A percentile compares a stretch with the other conserved stretches of the same genome.
Conservation (phyloP, 306 rosid species). For the Canavalia gladiata region DNA sequence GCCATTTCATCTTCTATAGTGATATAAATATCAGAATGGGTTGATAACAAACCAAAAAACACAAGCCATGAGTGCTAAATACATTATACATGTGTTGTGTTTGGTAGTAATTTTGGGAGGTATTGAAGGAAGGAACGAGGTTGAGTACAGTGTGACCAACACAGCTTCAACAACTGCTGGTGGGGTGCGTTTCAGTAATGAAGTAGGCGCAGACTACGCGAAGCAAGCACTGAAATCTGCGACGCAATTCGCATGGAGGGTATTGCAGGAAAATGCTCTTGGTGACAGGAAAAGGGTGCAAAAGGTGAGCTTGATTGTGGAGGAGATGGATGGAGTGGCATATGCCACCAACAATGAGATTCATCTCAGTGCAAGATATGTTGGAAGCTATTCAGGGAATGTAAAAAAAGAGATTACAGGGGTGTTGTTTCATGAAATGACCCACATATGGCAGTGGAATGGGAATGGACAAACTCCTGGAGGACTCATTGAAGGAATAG, state of each 20-base stretch:
- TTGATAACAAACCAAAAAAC: no score
- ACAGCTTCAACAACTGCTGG: no score
- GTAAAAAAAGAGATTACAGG: conserved; percentile 56
- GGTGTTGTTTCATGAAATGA: conserved; percentile 58
- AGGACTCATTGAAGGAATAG: conserved; percentile 63
- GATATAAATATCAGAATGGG: no score
- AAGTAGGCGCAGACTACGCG: background rate
- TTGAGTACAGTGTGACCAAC: no score
- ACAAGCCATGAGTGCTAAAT: no score
- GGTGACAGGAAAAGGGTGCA: conserved; percentile 36
- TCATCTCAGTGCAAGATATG: conserved; percentile 50
- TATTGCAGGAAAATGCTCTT: conserved; percentile 25
- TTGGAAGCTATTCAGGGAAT: conserved; percentile 52
- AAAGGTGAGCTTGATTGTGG: conserved; percentile 33
- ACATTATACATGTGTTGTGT: no score
- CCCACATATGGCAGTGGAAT: conserved; percentile 73
- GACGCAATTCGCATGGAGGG: conserved; percentile 42
- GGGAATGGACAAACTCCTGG: conserved; percentile 52
- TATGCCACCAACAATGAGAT: conserved; percentile 52
- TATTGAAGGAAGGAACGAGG: no score
- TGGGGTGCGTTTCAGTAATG: no score
- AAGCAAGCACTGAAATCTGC: background rate
- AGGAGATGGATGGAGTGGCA: conserved; percentile 49
- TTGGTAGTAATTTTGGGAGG: no score
- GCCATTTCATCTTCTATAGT: no score